Evolutionary conservation across 371 early-diverging fungal species (phyloP), one percentile per base, ranked within the genome.

Genomic region (Enterocytospora artemiae): DNA sequence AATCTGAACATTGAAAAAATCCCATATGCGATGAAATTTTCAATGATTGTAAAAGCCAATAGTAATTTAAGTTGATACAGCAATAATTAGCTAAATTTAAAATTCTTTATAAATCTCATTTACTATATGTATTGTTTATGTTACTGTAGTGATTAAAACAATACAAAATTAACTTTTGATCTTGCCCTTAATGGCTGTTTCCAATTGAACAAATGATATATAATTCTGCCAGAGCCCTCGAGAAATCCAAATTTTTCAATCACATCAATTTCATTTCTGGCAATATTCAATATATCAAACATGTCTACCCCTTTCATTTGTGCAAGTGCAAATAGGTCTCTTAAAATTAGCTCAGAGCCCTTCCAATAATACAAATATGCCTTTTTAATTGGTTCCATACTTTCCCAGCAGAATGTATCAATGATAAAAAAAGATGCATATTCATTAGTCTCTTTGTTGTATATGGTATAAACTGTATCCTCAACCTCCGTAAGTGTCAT

Each of bases 351-450:
- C 7, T 5, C 5, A 4, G 27, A 22, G 5, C 62, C 63, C 33
- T 37, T 55, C 37, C 53, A 63, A 37, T 74, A 67, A 36, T 61
- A 68, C 27, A 79, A 41, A 64, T 74, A 76, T 16, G 66, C 79
- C 3, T 57, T 60, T 22, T 58, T 61, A 0, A 76, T 62, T 31
- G 27, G 27, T 3, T n/a, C 46, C 5, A 56, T 60, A 18, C 41
- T 70, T 46, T 61, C 39, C 5, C 65, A 48, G 32, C 36, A 0
- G 1, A 27, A 12, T 2, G 79, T 70, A 1, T 67, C 65, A 30
- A 75, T n/a, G 32, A 72, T 39, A 55, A 57, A 75, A 39, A 76
- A 54, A 2, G 71, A 63, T 27, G 71, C 74, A 62, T 76, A 76
- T 53, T 67, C 76, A 12, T 12, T 50, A 12, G 53, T 39, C 3